phyloP scores from a whole-genome alignment of 495 filamentous ascomycete species.

The Daldinia grandis region DNA sequence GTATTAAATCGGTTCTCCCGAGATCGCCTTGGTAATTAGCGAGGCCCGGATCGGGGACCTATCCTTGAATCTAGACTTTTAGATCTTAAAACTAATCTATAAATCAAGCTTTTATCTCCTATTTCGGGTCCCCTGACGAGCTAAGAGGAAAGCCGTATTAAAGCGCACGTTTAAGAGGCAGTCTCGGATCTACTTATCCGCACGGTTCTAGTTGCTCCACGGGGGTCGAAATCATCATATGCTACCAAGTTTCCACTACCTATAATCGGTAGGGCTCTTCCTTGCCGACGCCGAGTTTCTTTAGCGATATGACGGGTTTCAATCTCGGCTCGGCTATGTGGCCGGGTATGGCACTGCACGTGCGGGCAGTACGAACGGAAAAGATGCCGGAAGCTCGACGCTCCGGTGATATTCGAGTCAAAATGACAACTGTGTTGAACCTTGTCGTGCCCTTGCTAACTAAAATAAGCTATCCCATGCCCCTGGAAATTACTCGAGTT shows the following conservation, averaged over 20 bases:
- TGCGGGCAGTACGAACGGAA: conserved; percentile 15
- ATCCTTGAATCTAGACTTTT: conserved; percentile 11
- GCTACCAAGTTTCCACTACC: background rate
- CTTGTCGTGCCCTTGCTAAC: conserved; percentile 4
- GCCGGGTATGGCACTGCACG: background rate
- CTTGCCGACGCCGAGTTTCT: conserved; percentile 10
- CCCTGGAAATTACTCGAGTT: conserved; percentile 9
- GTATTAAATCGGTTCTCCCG: background rate
- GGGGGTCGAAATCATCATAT: background rate
- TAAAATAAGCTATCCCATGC: conserved; percentile 21
- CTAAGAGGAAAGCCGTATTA: background rate
- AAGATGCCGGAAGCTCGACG: conserved; percentile 5
- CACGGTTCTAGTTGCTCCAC: background rate
- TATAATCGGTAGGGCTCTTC: background rate
- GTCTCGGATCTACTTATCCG: background rate
- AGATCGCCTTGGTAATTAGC: background rate
- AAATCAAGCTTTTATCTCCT: background rate
- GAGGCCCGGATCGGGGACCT: conserved; percentile 1
- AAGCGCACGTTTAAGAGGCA: background rate
- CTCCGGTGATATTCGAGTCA: background rate
- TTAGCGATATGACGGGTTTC: conserved; percentile 7
- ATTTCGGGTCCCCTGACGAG: background rate
- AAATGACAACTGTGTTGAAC: conserved; percentile 7
- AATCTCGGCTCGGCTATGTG: conserved; percentile 8
- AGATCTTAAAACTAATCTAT: conserved; percentile 30